phyloP scores from a whole-genome alignment of 2,329 filamentous ascomycete species.

The Penicillium sp. region DNA sequence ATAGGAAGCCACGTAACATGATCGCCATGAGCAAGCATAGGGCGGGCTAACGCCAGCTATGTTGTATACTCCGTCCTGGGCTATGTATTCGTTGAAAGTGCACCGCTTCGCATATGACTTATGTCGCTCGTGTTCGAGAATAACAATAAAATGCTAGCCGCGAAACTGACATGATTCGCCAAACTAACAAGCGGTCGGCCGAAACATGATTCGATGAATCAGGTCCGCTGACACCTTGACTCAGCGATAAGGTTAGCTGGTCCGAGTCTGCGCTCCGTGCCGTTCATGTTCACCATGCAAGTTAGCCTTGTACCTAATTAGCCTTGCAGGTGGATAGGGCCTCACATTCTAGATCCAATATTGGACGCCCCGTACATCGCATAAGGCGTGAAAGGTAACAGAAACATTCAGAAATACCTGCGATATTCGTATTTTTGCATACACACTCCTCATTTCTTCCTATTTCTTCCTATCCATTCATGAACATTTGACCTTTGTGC shows the following conservation, averaged over 20 bases:
- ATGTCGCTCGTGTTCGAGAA: background rate
- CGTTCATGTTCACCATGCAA: conserved; percentile 13
- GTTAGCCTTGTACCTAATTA: conserved; percentile 12
- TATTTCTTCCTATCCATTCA: background rate
- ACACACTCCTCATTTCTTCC: background rate
- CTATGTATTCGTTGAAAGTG: background rate
- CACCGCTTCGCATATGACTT: background rate
- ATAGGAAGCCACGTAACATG: background rate
- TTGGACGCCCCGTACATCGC: background rate
- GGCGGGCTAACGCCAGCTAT: background rate
- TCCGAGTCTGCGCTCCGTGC: conserved; percentile 4
- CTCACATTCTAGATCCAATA: background rate
- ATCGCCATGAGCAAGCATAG: background rate
- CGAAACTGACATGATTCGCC: background rate
- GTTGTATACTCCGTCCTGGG: background rate
- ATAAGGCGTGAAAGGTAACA: background rate
- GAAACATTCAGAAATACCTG: background rate
- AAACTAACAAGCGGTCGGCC: background rate
- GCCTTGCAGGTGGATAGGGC: conserved; percentile 9
- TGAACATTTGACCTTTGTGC: background rate
- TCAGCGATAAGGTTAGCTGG: conserved; percentile 17
- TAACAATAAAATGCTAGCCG: background rate
- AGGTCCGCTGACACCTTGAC: conserved; percentile 10
- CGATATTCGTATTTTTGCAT: background rate
- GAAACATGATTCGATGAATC: conserved; percentile 1